Conservation (phyloP, 345 rosid genomes). For the Jatropha curcas region DNA sequence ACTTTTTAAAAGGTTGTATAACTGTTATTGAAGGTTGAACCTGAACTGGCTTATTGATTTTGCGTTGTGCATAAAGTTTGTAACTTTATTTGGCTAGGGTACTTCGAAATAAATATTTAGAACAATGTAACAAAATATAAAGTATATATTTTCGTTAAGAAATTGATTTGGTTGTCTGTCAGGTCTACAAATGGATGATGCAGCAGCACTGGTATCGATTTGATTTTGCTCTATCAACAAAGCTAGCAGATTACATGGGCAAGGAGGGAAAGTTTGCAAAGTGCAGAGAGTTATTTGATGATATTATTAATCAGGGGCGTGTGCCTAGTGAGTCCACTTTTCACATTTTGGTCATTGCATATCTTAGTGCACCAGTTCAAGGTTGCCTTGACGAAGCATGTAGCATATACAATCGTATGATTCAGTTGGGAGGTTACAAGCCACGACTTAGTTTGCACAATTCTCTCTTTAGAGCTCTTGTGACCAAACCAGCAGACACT, state of each 20-base stretch:
- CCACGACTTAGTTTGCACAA: constrained; percentile 76
- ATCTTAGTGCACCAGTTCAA: constrained; percentile 64
- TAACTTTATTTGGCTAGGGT: neutral
- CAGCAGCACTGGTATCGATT: constrained; percentile 79
- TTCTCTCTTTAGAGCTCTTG: constrained; percentile 71
- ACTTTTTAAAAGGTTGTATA: neutral
- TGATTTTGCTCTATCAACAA: constrained; percentile 84
- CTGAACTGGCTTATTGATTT: neutral
- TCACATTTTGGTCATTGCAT: constrained; percentile 75
- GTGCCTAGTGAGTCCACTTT: constrained; percentile 89
- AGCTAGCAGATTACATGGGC: constrained; percentile 83
- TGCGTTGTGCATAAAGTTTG: neutral
- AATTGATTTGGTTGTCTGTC: constrained; percentile 13
- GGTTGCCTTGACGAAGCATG: constrained; percentile 85
- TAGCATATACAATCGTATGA: constrained; percentile 76
- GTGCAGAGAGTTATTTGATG: constrained; percentile 79
- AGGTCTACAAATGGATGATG: constrained; percentile 97
- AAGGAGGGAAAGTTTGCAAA: constrained; percentile 72
- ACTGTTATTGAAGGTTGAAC: neutral
- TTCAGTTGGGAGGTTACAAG: constrained; percentile 82
- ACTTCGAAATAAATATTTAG: neutral
- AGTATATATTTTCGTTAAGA: neutral
- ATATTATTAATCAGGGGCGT: constrained; percentile 80
- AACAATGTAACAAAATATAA: neutral
- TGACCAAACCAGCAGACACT: constrained; percentile 51